Base-by-base conservation (phyloP, 495 filamentous ascomycete genomes). In the Aspergillus cavernicola region DNA sequence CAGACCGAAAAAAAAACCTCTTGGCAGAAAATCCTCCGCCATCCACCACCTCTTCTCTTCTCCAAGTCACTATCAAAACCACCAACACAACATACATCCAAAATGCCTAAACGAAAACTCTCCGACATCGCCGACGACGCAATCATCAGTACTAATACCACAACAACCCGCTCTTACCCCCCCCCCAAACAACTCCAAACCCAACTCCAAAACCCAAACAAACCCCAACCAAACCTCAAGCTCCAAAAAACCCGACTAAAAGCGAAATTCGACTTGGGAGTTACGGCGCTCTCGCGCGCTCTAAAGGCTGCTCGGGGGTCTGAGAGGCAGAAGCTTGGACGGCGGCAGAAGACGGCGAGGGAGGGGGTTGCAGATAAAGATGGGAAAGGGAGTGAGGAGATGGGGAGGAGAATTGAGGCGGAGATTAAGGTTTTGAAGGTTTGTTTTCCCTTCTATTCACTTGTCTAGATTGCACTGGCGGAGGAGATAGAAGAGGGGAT, bases 271-370 rank as follows among this genome's bases (percentile, higher is more conserved):
- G 65, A 76, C 10, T 73, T 82, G 47, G 79, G 79, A 55, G 78
- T 81, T 28, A 80, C 79, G 48, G 65, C 80, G 18, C 75, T 96
- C 8, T 76, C 78, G 39, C 78, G 82, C 18, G 86, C 82, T 0
- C 74, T 96, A 32, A 95, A 93, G 66, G 73, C 81, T 1, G 88
- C 87, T 22, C 90, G 90, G 52, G 89, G 88, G 13, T 92, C 92
- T 66, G 92, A 96, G 71, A 77, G 90, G 57, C 92, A 96, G 70
- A 96, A 95, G 52, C 77, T 91, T 38, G 83, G 87, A 26, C 85
- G 90, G 47, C 73, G 90, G 31, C 73, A 87, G 19, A 91, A 87
- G 66, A 83, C 83, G 23, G 83, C 85, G 2, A 79, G 75, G 57
- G 46, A 66, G 18, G 73, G 78, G 13, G 13, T 15, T 31, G 35